phyloP scores from a whole-genome alignment of 768 basidiomycete species.

The Rhodotorula toruloides region DNA sequence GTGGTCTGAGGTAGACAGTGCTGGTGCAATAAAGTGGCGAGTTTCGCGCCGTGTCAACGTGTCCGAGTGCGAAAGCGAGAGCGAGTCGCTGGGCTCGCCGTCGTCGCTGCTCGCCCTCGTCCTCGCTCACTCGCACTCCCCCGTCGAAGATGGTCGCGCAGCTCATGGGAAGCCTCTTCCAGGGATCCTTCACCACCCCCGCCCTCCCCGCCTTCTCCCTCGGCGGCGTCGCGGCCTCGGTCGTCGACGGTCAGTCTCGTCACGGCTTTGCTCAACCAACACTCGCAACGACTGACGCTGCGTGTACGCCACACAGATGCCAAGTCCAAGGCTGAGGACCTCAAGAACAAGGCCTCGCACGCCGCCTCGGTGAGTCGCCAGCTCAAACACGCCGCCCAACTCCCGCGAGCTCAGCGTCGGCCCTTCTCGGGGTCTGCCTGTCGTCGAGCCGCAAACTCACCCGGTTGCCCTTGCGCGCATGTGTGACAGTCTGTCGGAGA shows the following conservation, averaged over 20 bases:
- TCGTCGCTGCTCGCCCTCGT: neutral
- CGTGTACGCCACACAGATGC: slow-evolving; percentile 20
- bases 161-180: slow-evolving; percentile 21
- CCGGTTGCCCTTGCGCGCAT: too few relatives aligned
- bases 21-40: neutral
- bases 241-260: slow-evolving; percentile 54
- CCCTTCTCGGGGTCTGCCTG: slow-evolving; percentile 15
- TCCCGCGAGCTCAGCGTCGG: slow-evolving; percentile 3
- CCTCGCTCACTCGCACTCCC: slow-evolving; percentile 1
- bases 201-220: slow-evolving; percentile 52
- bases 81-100: neutral
- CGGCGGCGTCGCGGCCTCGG: slow-evolving; percentile 58
- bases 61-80: neutral
- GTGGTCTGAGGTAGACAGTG: slow-evolving; percentile 27
- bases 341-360: slow-evolving; percentile 24
- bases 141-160: slow-evolving; percentile 11
- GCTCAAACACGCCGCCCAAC: neutral
- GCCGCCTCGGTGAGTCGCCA: slow-evolving; percentile 21
- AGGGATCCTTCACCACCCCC: slow-evolving; percentile 33
- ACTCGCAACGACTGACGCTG: neutral
- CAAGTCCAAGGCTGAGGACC: slow-evolving; percentile 35
- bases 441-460: neutral
- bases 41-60: too few relatives aligned
- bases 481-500: slow-evolving; percentile 20
- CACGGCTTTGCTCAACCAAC: slow-evolving; percentile 8